Percentiles rank a stretch among this genome's conserved stretches.
Evolutionary conservation across 2,329 filamentous ascomycete genomes (phyloP).

Genomic region (Colletotrichum sp.): DNA sequence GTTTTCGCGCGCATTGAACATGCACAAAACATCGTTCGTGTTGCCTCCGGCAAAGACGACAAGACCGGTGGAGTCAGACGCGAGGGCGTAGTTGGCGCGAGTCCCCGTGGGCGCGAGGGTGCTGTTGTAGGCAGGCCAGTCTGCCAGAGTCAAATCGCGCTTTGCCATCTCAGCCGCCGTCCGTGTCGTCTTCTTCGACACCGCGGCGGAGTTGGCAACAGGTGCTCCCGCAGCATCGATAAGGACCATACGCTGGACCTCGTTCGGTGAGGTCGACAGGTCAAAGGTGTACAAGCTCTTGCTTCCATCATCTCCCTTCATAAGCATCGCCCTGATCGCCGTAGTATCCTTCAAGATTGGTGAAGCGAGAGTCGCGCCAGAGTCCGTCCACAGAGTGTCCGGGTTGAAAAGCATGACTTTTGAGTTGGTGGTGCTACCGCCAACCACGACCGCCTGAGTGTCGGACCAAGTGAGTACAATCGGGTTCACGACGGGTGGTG

Average conservation of each 20-base stretch:
- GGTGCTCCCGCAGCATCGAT: conserved; percentile 63
- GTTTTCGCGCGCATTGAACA: conserved; percentile 81
- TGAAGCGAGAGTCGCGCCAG: conserved; percentile 66
- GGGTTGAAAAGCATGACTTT: conserved; percentile 76
- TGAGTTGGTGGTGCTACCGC: conserved; percentile 70
- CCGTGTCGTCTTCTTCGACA: conserved; percentile 27
- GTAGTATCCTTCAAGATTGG: conserved; percentile 64
- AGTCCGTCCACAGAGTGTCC: conserved; percentile 67
- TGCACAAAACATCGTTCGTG: conserved; percentile 67
- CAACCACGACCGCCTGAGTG: conserved; percentile 74
- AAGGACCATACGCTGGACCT: conserved; percentile 73
- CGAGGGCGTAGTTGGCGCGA: conserved; percentile 74
- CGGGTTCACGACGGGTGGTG: conserved; percentile 70
- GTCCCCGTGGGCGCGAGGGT: conserved; percentile 70
- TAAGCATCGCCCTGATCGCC: conserved; percentile 64
- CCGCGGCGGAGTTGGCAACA: conserved; percentile 50
- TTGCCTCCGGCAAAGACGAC: conserved; percentile 66
- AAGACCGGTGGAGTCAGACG: conserved; percentile 68
- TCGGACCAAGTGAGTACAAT: conserved; percentile 78
- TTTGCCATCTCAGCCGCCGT: neutral
- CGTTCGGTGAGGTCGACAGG: conserved; percentile 75
- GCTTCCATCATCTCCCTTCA: conserved; percentile 77
- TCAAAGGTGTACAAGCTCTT: conserved; percentile 83
- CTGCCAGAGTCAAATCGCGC: conserved; percentile 59
- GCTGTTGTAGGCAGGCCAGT: conserved; percentile 82